phyloP scores from a whole-genome alignment of 176 grass and related monocot genomes.

The Oryza brachyantha region DNA sequence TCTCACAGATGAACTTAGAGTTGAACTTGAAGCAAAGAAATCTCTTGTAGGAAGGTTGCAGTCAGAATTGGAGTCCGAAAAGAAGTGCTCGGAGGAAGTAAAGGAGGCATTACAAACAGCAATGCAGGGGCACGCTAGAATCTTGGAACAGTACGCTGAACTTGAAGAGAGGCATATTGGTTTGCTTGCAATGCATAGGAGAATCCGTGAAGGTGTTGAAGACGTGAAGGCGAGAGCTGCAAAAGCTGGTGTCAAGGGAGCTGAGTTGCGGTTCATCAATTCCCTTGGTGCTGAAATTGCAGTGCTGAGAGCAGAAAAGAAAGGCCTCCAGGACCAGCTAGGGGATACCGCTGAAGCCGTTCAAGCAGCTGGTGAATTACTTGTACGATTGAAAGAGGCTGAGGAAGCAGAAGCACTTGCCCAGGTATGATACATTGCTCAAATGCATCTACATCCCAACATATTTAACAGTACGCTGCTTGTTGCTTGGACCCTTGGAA shows the following conservation, averaged over 20 bases:
- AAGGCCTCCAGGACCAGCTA: constrained; percentile 68
- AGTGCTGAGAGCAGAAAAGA: constrained; percentile 67
- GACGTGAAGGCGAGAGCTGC: constrained; percentile 73
- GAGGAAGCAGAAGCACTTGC: constrained; percentile 61
- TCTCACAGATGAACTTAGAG: constrained; percentile 80
- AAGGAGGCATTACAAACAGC: constrained; percentile 92
- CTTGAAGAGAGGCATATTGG: constrained; percentile 92
- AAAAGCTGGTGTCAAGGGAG: constrained; percentile 72
- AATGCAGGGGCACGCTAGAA: constrained; percentile 83
- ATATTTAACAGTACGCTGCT: background rate
- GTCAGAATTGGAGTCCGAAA: constrained; percentile 76
- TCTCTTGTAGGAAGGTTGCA: constrained; percentile 50
- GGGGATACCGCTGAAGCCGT: constrained; percentile 91
- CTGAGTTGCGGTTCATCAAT: constrained; percentile 69
- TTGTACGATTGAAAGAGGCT: constrained; percentile 77
- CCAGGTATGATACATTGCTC: constrained; percentile 41
- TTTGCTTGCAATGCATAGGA: constrained; percentile 68
- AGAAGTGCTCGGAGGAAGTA: constrained; percentile 77
- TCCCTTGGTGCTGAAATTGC: constrained; percentile 75
- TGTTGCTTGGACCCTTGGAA: too few species aligned
- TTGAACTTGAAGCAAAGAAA: constrained; percentile 64
- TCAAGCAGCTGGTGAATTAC: constrained; percentile 91
- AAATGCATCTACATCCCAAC: background rate
- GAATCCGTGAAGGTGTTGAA: constrained; percentile 78
- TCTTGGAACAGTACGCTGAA: constrained; percentile 94